Percentiles rank a stretch among this genome's conserved stretches.
These are phyloP conservation scores for Clarireedia homoeocarpa DNA, from an alignment of 2,329 filamentous ascomycete genomes.

Conservation along the genomic window DNA sequence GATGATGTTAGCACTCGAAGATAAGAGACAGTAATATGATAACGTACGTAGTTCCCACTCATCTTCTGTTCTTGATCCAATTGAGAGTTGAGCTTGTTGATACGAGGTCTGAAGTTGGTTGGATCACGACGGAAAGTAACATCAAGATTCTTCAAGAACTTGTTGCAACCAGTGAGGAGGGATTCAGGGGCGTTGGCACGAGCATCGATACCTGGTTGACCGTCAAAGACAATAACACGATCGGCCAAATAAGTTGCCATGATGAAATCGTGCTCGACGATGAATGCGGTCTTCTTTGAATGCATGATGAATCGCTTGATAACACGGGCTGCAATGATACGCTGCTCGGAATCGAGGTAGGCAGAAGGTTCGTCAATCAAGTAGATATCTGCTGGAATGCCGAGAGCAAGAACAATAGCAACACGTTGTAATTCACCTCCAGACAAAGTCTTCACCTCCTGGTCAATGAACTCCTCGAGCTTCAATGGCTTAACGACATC, in stretches of 20 bases:
- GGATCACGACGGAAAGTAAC: slow-evolving; percentile 98
- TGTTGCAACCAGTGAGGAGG: slow-evolving; percentile 87
- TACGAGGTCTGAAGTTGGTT: slow-evolving; percentile 90
- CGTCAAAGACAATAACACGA: slow-evolving; percentile 97
- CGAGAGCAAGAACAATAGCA: slow-evolving; percentile 92
- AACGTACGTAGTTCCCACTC: slow-evolving; percentile 78
- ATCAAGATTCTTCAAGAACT: slow-evolving; percentile 91
- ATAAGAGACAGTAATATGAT: background rate
- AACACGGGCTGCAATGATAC: slow-evolving; percentile 92
- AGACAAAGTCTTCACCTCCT: slow-evolving; percentile 97
- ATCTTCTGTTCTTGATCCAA: slow-evolving; percentile 97
- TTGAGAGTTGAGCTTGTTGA: slow-evolving; percentile 95
- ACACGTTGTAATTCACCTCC: slow-evolving; percentile 99
- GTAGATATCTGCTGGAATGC: slow-evolving; percentile 94
- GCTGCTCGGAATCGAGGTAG: slow-evolving; percentile 97
- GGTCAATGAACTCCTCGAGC: slow-evolving; percentile 97
- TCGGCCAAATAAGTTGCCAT: slow-evolving; percentile 77
- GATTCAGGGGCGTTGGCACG: slow-evolving; percentile 88
- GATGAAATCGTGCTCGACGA: slow-evolving; percentile 99
- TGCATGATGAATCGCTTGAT: slow-evolving; percentile 99
- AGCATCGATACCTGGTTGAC: slow-evolving; percentile 79
- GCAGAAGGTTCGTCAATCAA: slow-evolving; percentile 96
- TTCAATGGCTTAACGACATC: slow-evolving; percentile 99
- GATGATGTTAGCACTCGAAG: slow-evolving; percentile 15
- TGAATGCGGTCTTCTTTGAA: slow-evolving; percentile 97